A percentile compares a stretch with the other conserved stretches of the same genome.
These are phyloP conservation scores for Backusella morwellensis DNA, from an alignment of 192 early-diverging fungal species.

Conservation along the genomic window DNA sequence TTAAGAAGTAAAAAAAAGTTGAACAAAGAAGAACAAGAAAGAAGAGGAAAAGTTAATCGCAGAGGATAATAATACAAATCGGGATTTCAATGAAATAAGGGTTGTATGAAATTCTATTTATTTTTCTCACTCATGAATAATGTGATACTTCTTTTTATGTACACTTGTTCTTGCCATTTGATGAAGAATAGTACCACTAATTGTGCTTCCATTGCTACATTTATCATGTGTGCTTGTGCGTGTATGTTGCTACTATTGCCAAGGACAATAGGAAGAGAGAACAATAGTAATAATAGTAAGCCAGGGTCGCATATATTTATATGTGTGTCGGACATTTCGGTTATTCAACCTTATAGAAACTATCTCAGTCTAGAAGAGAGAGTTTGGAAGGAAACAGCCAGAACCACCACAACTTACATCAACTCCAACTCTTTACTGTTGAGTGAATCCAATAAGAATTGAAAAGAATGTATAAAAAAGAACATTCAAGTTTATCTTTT, in stretches of 20 bases:
- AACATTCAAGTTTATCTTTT: not conserved
- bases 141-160: not conserved
- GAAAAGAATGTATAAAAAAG: not conserved
- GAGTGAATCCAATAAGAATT: not conserved
- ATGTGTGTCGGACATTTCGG: too few species aligned
- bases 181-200: not conserved
- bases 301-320: not conserved
- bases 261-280: not conserved
- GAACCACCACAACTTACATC: too few species aligned
- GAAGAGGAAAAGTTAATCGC: not conserved
- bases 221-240: too few species aligned
- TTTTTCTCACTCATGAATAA: not conserved
- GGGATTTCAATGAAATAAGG: not conserved
- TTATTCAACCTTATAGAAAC: too few species aligned
- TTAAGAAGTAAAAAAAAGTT: not conserved
- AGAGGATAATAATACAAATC: not conserved
- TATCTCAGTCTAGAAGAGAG: not conserved
- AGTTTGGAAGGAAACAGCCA: not conserved
- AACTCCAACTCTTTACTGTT: not conserved
- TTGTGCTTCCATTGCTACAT: not conserved
- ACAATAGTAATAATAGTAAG: not conserved
- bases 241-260: too few species aligned
- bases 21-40: not conserved
- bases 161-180: not conserved
- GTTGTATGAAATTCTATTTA: not conserved